phyloP scores from a whole-genome alignment of 257 asterid genomes.

The Gardenia jasminoides region DNA sequence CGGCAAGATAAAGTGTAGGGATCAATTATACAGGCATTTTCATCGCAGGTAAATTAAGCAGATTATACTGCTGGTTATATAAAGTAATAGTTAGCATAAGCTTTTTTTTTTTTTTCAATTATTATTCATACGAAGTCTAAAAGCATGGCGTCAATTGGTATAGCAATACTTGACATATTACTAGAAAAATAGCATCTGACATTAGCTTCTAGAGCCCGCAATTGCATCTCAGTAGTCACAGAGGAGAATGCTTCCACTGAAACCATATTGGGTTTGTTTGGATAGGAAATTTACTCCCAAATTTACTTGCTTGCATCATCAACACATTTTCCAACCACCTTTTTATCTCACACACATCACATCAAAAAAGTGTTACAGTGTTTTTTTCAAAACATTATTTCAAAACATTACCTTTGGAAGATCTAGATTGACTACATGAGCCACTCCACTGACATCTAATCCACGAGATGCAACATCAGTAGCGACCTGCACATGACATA shows the following conservation, averaged over 20 bases:
- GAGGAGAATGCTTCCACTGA: slow-evolving; percentile 13
- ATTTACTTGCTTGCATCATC: no score
- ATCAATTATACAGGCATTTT: neutral
- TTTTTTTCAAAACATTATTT: no score
- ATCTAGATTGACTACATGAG: slow-evolving; percentile 81
- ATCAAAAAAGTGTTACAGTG: no score
- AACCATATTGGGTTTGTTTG: no score
- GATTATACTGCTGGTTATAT: neutral
- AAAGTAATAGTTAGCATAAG: neutral
- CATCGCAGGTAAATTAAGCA: neutral
- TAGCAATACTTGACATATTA: slow-evolving; percentile 9
- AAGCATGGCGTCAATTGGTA: neutral
- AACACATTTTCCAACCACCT: no score
- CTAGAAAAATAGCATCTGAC: neutral
- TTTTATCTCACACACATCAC: no score
- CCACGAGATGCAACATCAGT: slow-evolving; percentile 97
- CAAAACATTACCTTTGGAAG: slow-evolving; percentile 95
- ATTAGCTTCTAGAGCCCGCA: slow-evolving; percentile 7
- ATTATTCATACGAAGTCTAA: no score
- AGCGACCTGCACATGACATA: slow-evolving; percentile 64
- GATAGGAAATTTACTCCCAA: no score
- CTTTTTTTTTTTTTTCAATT: no score
- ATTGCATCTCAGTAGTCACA: slow-evolving; percentile 7
- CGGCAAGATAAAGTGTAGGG: neutral
- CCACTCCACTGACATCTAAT: slow-evolving; percentile 83